Percentiles rank a stretch among this genome's conserved stretches.
Conservation (phyloP, 2,329 filamentous ascomycete species). For the Fusarium bulbicola region DNA sequence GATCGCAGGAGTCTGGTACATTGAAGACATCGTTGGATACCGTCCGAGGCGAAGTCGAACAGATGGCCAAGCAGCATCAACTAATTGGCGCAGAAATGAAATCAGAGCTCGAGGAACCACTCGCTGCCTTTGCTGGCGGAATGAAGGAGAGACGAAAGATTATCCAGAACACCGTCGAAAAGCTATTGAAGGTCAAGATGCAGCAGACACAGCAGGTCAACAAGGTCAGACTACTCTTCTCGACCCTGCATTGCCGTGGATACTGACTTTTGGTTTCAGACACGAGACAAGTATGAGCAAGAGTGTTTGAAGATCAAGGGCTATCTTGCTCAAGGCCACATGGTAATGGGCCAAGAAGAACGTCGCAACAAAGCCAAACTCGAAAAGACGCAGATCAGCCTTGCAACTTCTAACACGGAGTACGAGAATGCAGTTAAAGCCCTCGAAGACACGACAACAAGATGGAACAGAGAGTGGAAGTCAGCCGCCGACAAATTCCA, state of each 20-base stretch:
- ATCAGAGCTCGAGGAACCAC: conserved; percentile 90
- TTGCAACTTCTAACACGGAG: conserved; percentile 89
- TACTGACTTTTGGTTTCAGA: conserved; percentile 57
- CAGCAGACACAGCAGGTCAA: conserved; percentile 92
- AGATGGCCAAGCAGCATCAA: conserved; percentile 93
- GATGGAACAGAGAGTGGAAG: conserved; percentile 99
- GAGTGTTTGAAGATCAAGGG: conserved; percentile 99
- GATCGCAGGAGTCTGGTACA: conserved; percentile 86
- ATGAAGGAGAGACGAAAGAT: conserved; percentile 98
- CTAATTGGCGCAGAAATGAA: conserved; percentile 94
- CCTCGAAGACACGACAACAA: conserved; percentile 90
- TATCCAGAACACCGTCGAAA: conserved; percentile 92
- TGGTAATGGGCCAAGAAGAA: conserved; percentile 99
- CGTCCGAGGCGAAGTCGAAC: conserved; percentile 87
- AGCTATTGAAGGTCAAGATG: conserved; percentile 89
- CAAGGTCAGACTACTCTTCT: conserved; percentile 68
- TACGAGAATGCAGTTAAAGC: conserved; percentile 94
- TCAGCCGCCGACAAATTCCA: conserved; percentile 98
- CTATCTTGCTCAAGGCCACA: conserved; percentile 96
- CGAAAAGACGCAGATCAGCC: conserved; percentile 97
- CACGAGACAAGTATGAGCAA: conserved; percentile 94
- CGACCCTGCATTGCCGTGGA: neutral
- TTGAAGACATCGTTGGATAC: conserved; percentile 87
- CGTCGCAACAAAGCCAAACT: conserved; percentile 98
- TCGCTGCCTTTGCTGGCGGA: conserved; percentile 89